Base-by-base conservation (phyloP, 345 rosid species). In the Mercurialis annua region DNA sequence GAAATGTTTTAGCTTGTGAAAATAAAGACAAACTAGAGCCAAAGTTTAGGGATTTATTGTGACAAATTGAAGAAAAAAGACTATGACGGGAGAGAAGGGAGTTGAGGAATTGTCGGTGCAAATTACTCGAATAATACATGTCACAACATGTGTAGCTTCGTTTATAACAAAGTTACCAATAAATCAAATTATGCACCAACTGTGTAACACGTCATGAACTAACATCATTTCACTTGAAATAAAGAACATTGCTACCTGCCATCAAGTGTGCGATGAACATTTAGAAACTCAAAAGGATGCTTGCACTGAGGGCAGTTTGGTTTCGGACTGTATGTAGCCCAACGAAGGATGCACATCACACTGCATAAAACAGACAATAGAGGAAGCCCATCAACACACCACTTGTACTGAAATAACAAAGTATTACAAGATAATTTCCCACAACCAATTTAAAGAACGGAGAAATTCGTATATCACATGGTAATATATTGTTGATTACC, bases 281-380 rank as follows among this genome's bases (percentile, higher is more conserved):
- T 82, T 64, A 94, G 97, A 75, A 74, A 87, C 72, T 89, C 92
- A 57, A 94, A 88, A 23, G 96, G 99, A 79, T 78, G 80, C 67
- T 94, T 94, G 71, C 98, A 94, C 75, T 94, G 97, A 73, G 99
- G 99, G 58, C 99, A 94, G 9, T 81, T 85, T 18, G 84, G 90
- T 23, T 75, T 81, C 80, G 84, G 73, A 73, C 71, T 79, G 71
- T 81, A 90, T 3, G 96, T 82, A 17, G 90, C 98, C 98, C 99
- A 92, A 12, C 80, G 95, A 55, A 94, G 96, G 64, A 92, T 92
- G 71, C 99, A 92, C 0, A 80, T 88, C 76, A 84, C 96, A 75
- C 99, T 92, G 77, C 77, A 82, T 16, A 40, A 70, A 72, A 67
- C 43, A 76, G 68, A 64, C 26, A 74, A 62, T 17, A 34, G 30